phyloP scores from a whole-genome alignment of 352 stramenopile genomes.

The Phytophthora niederhauseri region DNA sequence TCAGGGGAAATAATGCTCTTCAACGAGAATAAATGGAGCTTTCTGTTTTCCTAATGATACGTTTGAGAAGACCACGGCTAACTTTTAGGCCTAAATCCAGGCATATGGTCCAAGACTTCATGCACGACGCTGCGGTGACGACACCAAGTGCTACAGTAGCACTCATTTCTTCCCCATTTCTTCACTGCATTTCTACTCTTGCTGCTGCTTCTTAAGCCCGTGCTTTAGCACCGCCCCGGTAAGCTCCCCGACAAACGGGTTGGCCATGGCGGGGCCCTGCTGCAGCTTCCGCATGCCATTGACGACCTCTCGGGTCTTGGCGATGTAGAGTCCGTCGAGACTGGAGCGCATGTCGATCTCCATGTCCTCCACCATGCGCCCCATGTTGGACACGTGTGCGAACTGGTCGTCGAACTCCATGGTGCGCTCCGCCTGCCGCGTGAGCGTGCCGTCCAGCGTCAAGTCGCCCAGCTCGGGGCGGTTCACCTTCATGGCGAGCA shows the following conservation, averaged over 20 bases:
- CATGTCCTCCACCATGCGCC: constrained; percentile 96
- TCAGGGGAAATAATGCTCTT: too few species aligned
- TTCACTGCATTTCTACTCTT: constrained; percentile 10
- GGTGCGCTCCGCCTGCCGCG: constrained; percentile 80
- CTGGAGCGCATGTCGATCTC: constrained; percentile 94
- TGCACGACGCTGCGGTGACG: too few species aligned
- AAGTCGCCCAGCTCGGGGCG: constrained; percentile 79
- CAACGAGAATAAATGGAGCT: too few species aligned
- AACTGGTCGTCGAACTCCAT: constrained; percentile 79
- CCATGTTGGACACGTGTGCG: constrained; percentile 94
- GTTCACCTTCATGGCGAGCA: constrained; percentile 92
- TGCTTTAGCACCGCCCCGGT: constrained; percentile 75
- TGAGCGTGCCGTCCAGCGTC: constrained; percentile 92
- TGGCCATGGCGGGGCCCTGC: constrained; percentile 55
- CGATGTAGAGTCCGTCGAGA: constrained; percentile 94
- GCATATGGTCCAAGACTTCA: too few species aligned
- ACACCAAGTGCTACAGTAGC: too few species aligned
- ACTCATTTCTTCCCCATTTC: too few species aligned
- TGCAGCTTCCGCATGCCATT: constrained; percentile 92
- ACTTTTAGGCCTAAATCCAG: too few species aligned
- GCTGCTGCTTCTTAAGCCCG: constrained; percentile 58
- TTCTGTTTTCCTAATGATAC: too few species aligned
- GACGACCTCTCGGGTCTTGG: constrained; percentile 95
- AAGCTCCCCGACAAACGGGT: constrained; percentile 82
- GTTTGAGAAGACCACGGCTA: too few species aligned